These are phyloP conservation scores for Epichloe festucae DNA, from an alignment of 2,329 filamentous ascomycete genomes.

Conservation along the genomic window DNA sequence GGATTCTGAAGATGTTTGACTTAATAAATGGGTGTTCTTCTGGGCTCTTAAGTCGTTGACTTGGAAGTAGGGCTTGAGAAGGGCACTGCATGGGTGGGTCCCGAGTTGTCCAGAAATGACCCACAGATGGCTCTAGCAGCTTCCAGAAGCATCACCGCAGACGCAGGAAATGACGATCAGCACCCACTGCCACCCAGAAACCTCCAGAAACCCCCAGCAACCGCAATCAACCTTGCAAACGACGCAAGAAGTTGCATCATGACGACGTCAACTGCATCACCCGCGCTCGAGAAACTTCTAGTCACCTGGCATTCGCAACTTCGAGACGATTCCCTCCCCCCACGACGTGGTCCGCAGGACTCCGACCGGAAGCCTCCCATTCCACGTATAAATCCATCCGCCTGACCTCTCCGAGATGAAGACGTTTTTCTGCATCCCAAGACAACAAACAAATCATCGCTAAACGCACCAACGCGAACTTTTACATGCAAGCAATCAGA, in stretches of 20 bases:
- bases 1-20: too few relatives aligned
- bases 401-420: too few relatives aligned
- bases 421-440: neutral
- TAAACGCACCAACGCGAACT: neutral
- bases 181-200: neutral
- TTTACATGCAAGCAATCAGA: slow-evolving; percentile 14
- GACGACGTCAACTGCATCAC: neutral
- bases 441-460: neutral
- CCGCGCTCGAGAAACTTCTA: neutral
- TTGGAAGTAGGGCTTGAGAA: too few relatives aligned
- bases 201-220: too few relatives aligned
- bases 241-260: slow-evolving; percentile 1
- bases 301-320: neutral
- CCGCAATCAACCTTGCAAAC: neutral
- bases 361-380: neutral
- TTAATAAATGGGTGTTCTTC: too few relatives aligned
- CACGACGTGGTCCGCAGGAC: neutral
- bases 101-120: neutral
- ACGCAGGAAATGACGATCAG: neutral
- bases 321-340: neutral
- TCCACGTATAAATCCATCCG: slow-evolving; percentile 2
- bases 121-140: neutral
- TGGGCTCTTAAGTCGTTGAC: too few relatives aligned
- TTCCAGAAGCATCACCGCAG: neutral
- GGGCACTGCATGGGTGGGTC: too few relatives aligned